A percentile compares a stretch with the other conserved stretches of the same genome.
Conservation (phyloP, 306 rosid species). For the Sicyos baderoa region DNA sequence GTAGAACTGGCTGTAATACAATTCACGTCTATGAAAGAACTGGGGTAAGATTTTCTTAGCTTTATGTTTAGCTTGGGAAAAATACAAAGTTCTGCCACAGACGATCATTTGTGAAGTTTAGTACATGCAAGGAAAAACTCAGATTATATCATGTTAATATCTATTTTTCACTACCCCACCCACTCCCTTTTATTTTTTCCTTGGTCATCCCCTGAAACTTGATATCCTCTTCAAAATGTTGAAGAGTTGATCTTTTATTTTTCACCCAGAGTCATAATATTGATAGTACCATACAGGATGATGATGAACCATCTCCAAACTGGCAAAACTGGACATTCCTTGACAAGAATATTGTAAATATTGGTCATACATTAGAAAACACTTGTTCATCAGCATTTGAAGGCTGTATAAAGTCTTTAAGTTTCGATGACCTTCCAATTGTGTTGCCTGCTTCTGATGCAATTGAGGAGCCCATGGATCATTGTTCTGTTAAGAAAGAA, state of each 20-base stretch:
- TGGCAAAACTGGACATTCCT: slow-evolving; percentile 62
- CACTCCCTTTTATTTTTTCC: not conserved
- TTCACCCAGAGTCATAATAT: slow-evolving; percentile 12
- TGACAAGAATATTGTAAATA: slow-evolving; percentile 22
- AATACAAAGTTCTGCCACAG: slow-evolving; percentile 1
- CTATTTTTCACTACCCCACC: not conserved
- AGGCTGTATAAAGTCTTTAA: slow-evolving; percentile 49
- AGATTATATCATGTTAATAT: not conserved
- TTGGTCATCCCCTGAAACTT: not conserved
- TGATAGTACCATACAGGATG: slow-evolving; percentile 46
- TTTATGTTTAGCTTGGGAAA: slow-evolving; percentile 9
- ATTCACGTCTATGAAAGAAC: slow-evolving; percentile 67
- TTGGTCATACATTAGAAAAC: slow-evolving; percentile 25
- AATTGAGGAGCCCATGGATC: slow-evolving; percentile 30
- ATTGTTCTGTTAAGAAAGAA: slow-evolving; percentile 28
- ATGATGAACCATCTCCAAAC: slow-evolving; percentile 32
- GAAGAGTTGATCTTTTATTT: not conserved
- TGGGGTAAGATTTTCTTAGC: slow-evolving; percentile 34
- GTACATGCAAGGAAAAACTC: not conserved
- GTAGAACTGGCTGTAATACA: slow-evolving; percentile 29
- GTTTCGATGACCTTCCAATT: slow-evolving; percentile 39
- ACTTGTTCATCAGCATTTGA: slow-evolving; percentile 28
- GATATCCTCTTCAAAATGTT: not conserved
- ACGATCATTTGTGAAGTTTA: slow-evolving; percentile 4
- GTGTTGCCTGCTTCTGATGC: slow-evolving; percentile 24